A percentile compares a stretch with the other conserved stretches of the same genome.
These are phyloP conservation scores for Trichoderma virens DNA, from an alignment of 495 filamentous ascomycete species.

Conservation along the genomic window DNA sequence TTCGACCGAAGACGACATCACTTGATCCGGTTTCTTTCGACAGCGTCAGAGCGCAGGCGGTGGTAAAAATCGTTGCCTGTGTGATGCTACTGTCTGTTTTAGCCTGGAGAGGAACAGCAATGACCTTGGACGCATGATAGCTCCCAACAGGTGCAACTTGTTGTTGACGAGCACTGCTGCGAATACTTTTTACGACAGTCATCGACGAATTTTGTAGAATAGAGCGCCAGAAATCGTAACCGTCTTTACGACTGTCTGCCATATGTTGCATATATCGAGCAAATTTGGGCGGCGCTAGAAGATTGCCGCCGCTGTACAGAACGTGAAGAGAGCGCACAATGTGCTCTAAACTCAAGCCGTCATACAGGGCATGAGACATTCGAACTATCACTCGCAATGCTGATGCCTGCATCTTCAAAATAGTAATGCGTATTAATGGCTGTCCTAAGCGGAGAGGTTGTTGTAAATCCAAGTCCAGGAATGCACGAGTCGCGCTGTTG, in stretches of 20 bases:
- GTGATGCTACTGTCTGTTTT: constrained; percentile 6
- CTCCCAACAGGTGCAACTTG: neutral
- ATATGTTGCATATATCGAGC: constrained; percentile 11
- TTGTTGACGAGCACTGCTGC: neutral
- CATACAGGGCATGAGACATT: constrained; percentile 14
- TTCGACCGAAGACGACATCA: constrained; percentile 13
- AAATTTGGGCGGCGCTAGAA: constrained; percentile 4
- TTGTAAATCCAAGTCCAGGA: constrained; percentile 7
- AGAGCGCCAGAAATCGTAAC: constrained; percentile 13
- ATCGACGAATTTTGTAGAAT: constrained; percentile 10
- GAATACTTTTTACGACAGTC: constrained; percentile 10
- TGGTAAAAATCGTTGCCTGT: constrained; percentile 13
- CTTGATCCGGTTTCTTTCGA: constrained; percentile 5
- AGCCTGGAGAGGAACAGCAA: neutral
- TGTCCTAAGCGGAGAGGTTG: constrained; percentile 12
- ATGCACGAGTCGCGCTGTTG: constrained; percentile 10
- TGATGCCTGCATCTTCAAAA: constrained; percentile 7
- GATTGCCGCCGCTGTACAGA: constrained; percentile 10
- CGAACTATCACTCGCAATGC: constrained; percentile 10
- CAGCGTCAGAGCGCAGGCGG: constrained; percentile 12
- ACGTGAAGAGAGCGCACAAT: constrained; percentile 11
- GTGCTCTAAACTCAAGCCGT: constrained; percentile 11
- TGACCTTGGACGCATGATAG: neutral
- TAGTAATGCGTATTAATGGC: constrained; percentile 12
- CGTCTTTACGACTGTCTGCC: constrained; percentile 12